phyloP scores from a whole-genome alignment of 2,329 filamentous ascomycete genomes.

The Xylariaceae sp. region DNA sequence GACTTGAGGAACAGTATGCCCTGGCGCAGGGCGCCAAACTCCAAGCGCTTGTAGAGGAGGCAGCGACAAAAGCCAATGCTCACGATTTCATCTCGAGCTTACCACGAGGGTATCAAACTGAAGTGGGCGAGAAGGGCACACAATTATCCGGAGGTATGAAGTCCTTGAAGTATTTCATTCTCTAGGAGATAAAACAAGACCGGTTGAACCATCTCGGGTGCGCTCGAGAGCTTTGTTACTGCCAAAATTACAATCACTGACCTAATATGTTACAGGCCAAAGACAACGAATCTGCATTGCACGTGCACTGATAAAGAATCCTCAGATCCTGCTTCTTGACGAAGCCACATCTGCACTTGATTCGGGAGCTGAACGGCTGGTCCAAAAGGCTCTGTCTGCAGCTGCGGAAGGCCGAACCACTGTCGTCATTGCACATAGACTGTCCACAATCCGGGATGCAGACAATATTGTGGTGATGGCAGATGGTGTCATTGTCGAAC shows the following conservation, averaged over 20 bases:
- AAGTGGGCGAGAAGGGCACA: constrained; percentile 60
- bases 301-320: constrained; percentile 59
- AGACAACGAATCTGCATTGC: constrained; percentile 37
- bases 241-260: no score
- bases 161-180: no score
- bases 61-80: constrained; percentile 61
- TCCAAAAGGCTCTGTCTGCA: constrained; percentile 61
- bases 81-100: constrained; percentile 61
- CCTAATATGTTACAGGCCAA: constrained; percentile 34
- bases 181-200: no score
- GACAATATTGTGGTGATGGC: constrained; percentile 77
- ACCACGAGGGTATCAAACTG: constrained; percentile 58
- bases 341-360: constrained; percentile 68
- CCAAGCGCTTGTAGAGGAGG: constrained; percentile 50
- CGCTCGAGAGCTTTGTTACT: no score
- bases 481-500: constrained; percentile 63
- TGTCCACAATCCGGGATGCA: constrained; percentile 72
- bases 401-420: constrained; percentile 57
- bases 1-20: constrained; percentile 46
- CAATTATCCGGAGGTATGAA: constrained; percentile 55
- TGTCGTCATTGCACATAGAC: constrained; percentile 68
- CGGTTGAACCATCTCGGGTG: no score
- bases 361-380: constrained; percentile 44
- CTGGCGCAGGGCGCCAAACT: constrained; percentile 45
- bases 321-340: constrained; percentile 61